phyloP scores from a whole-genome alignment of 352 stramenopile genomes.

The Globisporangium cylindrosporum region DNA sequence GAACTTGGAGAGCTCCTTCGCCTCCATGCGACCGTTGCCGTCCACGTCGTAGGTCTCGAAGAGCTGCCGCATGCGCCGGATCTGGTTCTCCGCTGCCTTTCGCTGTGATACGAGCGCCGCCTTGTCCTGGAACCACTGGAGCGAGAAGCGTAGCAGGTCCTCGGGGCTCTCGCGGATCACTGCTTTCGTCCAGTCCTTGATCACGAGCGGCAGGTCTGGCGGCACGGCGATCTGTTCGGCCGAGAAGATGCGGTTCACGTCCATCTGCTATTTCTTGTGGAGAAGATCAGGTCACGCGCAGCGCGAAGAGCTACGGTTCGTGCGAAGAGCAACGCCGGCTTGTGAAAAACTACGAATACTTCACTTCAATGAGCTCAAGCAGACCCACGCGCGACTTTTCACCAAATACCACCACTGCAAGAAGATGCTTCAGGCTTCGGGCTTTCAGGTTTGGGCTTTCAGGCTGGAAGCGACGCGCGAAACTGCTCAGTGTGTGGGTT shows the following conservation, averaged over 20 bases:
- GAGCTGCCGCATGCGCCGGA: conserved; percentile 63
- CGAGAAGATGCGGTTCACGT: conserved; percentile 91
- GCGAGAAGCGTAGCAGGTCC: conserved; percentile 81
- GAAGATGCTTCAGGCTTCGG: background rate
- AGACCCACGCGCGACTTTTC: conserved; percentile 2
- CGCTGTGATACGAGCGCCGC: conserved; percentile 50
- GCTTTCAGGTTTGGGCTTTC: background rate
- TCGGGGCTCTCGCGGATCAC: conserved; percentile 78
- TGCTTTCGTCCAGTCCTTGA: conserved; percentile 91
- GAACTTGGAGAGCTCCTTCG: conserved; percentile 66
- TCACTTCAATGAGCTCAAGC: background rate
- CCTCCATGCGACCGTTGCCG: conserved; percentile 75
- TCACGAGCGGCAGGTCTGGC: conserved; percentile 76
- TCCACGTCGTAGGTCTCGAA: conserved; percentile 84
- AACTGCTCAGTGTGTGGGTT: background rate
- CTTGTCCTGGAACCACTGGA: conserved; percentile 86
- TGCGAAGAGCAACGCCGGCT: background rate
- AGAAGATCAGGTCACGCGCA: background rate
- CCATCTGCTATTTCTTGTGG: conserved; percentile 44
- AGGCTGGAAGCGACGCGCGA: background rate
- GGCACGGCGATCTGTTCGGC: conserved; percentile 91
- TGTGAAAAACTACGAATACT: background rate
- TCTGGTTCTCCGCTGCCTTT: conserved; percentile 62
- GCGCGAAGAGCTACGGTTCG: background rate
- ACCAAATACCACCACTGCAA: background rate